Percentiles rank a stretch among this genome's conserved stretches.
Evolutionary conservation across 148 eudicot species (phyloP).

Genomic region (Chenopodium suecicum): DNA sequence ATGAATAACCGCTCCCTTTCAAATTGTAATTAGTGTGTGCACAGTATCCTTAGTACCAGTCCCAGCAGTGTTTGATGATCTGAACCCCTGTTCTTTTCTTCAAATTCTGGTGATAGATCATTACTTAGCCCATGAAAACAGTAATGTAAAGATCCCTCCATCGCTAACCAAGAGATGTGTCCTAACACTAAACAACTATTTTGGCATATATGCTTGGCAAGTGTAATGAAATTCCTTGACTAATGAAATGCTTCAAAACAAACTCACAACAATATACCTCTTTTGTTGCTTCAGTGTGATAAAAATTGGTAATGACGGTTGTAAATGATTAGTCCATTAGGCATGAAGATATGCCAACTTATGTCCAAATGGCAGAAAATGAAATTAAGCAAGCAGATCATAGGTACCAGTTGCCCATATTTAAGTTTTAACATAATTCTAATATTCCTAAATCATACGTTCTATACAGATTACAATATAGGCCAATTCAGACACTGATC

Average conservation of each 20-base stretch:
- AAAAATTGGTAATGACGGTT: too few species aligned
- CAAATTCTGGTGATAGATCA: not conserved
- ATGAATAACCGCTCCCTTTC: not conserved
- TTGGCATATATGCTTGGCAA: not conserved
- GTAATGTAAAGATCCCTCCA: not conserved
- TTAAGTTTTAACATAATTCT: not conserved
- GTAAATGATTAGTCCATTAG: not conserved
- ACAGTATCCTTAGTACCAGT: not conserved
- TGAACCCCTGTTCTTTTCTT: not conserved
- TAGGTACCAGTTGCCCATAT: not conserved
- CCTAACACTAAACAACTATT: not conserved
- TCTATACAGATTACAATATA: too few species aligned
- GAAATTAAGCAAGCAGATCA: not conserved
- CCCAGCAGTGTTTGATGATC: not conserved
- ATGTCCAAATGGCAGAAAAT: not conserved
- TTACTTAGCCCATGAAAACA: not conserved
- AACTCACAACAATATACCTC: not conserved
- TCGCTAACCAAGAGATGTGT: not conserved
- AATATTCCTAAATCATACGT: too few species aligned
- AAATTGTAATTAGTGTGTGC: not conserved
- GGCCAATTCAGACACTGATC: not conserved
- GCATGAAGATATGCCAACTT: too few species aligned
- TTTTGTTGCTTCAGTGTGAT: not conserved
- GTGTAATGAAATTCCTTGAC: not conserved
- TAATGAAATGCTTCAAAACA: not conserved